Percentiles rank a stretch among this genome's conserved stretches.
Conservation (phyloP, 139 green algal species). For the Chlorella sp. region DNA sequence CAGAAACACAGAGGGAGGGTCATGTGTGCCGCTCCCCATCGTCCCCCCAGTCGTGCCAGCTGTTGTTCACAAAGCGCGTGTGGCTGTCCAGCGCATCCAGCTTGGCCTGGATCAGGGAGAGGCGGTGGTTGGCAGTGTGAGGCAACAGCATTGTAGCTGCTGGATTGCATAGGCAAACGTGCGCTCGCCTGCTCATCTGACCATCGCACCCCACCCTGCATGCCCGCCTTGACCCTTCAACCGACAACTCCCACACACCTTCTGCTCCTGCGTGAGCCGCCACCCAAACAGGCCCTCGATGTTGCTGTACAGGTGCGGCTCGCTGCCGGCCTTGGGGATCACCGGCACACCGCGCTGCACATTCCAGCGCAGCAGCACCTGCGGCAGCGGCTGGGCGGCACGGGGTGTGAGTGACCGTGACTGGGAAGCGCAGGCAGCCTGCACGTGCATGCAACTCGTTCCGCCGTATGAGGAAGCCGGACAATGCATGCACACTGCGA, state of each 20-base stretch:
- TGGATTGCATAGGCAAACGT: too few relatives aligned
- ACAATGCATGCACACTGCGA: neutral
- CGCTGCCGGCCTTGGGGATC: constrained; percentile 65
- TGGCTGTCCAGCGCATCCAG: constrained; percentile 61
- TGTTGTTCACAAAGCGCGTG: constrained; percentile 35
- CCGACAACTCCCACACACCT: constrained; percentile 34
- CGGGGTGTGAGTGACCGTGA: too few relatives aligned
- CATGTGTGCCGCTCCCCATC: too few relatives aligned
- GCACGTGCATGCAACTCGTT: neutral
- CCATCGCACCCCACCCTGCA: too few relatives aligned
- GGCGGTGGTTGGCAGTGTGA: too few relatives aligned
- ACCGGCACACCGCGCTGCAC: constrained; percentile 83
- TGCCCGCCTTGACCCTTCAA: neutral
- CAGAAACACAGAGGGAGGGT: too few relatives aligned
- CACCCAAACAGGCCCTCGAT: constrained; percentile 61
- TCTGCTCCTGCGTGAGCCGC: constrained; percentile 56
- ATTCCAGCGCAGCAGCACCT: constrained; percentile 88
- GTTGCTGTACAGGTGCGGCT: constrained; percentile 60
- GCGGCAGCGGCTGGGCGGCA: constrained; percentile 14
- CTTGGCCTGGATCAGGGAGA: constrained; percentile 30
- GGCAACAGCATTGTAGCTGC: too few relatives aligned
- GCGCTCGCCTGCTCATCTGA: too few relatives aligned
- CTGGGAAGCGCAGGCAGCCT: too few relatives aligned
- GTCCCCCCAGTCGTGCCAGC: too few relatives aligned
- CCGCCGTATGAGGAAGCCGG: neutral